These are phyloP conservation scores for Cucurbita maxima DNA, from an alignment of 306 rosid species.

Conservation along the genomic window DNA sequence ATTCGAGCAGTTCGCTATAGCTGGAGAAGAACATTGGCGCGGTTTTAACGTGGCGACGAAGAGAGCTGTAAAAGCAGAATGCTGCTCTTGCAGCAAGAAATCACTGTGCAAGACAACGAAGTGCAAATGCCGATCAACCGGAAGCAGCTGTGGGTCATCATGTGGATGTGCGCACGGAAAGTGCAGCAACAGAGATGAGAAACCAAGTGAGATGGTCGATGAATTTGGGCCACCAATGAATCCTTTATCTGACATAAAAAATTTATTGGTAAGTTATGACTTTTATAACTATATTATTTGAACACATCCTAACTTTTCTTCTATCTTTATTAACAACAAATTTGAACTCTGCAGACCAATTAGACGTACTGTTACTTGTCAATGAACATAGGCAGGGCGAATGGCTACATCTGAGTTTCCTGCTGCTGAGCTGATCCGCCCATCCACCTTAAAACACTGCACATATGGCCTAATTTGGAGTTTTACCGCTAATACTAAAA, in stretches of 20 bases:
- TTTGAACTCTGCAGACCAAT: slow-evolving; percentile 1
- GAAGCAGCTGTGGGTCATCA: slow-evolving; percentile 59
- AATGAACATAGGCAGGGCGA: background rate
- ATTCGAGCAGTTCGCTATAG: slow-evolving; percentile 15
- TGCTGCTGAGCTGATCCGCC: background rate
- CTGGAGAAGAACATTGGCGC: slow-evolving; percentile 22
- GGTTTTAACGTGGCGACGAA: slow-evolving; percentile 14
- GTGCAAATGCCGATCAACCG: slow-evolving; percentile 68
- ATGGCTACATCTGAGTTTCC: background rate
- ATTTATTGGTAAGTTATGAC: slow-evolving; percentile 34
- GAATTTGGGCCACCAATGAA: slow-evolving; percentile 35
- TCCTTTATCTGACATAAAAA: slow-evolving; percentile 65
- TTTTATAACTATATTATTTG: background rate
- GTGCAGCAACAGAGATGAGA: slow-evolving; percentile 67
- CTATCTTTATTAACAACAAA: background rate
- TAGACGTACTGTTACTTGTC: background rate
- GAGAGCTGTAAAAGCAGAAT: slow-evolving; percentile 25
- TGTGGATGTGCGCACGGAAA: slow-evolving; percentile 59
- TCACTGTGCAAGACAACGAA: slow-evolving; percentile 79
- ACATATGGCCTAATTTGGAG: background rate
- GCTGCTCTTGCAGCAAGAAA: slow-evolving; percentile 73
- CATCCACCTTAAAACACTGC: background rate
- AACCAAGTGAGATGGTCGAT: slow-evolving; percentile 23
- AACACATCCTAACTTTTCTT: background rate
- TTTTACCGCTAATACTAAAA: background rate